Evolutionary conservation across 768 basidiomycete species (phyloP), one percentile per base, ranked within the genome.

Genomic region (Lentinula edodes): DNA sequence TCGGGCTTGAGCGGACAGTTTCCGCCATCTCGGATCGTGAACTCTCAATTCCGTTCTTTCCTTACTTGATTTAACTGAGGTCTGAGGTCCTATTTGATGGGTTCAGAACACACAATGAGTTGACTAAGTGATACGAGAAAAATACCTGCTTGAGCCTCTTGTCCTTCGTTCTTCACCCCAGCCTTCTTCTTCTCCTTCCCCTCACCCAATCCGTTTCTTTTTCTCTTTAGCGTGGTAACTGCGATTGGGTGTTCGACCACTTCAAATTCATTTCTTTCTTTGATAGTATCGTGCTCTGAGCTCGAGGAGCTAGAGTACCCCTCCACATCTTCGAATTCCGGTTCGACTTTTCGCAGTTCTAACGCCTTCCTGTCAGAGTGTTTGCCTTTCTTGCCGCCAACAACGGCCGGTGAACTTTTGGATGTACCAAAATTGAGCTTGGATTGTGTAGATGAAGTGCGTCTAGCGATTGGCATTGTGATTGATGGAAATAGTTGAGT

Each of bases 1-100:
- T 64, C 75, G 61, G 65, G 60, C 48, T 12, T 20, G 8, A 16
- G 36, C 32, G 13, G 28, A 12, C 5, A 60, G 2, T 41, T 51
- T 52, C 3, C 39, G 32, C 59, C 59, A 60, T 6, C 59, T n/a
- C 2, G 48, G 3, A 15, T 60, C 59, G 35, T 42, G 12, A 2
- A 42, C 16, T 23, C 16, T 46, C 18, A 60, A n/a, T 34, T 34
- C 28, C 7, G 59, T 20, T 10, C 51, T 18, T 23, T 38, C 10
- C 48, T 51, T 58, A 5, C 9, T 34, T 32, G 38, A 39, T 4
- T 10, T 42, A 2, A 28, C 28, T 28, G 3, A 28, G 39, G 45
- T 7, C 2, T 46, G 12, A 20, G 45, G 38, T 12, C 58, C 34
- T 38, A 7, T n/a, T 45, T n/a, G 42, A 32, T 16, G 15, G 12